Conservation (phyloP, 225 moss, liverwort and hornwort species). For the Pleurozium schreberi region DNA sequence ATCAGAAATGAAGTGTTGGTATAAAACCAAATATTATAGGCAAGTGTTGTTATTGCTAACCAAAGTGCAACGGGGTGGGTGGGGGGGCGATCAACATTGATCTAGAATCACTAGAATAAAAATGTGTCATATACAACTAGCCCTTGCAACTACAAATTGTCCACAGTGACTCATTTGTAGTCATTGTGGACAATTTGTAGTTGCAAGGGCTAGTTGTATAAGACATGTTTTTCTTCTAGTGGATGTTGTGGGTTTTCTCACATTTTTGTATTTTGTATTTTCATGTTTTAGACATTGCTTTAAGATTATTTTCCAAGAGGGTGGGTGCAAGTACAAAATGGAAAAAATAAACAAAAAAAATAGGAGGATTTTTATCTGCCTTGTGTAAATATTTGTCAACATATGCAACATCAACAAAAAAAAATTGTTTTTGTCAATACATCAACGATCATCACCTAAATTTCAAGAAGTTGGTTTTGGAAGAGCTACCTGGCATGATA, state of each 20-base stretch:
- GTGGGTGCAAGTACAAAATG: background rate
- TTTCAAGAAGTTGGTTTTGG: background rate
- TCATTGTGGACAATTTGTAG: no score
- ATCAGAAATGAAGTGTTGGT: background rate
- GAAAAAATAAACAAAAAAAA: background rate
- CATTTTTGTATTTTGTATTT: background rate
- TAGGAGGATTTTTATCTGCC: background rate
- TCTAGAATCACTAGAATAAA: no score
- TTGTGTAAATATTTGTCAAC: background rate
- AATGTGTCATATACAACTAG: no score
- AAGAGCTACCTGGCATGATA: background rate
- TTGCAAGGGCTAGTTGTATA: no score
- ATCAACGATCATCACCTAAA: background rate
- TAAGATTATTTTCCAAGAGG: background rate
- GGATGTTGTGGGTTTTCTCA: background rate
- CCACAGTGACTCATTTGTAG: no score
- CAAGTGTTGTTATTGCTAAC: background rate
- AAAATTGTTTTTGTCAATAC: background rate
- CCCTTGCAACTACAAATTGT: no score
- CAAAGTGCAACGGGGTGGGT: background rate
- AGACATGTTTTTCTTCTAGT: no score
- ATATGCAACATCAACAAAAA: background rate
- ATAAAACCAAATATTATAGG: background rate
- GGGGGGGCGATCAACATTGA: background rate
- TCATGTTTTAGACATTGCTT: background rate